phyloP scores from a whole-genome alignment of 1,284 basidiomycete genomes.

The Sphaerobolus stellatus region DNA sequence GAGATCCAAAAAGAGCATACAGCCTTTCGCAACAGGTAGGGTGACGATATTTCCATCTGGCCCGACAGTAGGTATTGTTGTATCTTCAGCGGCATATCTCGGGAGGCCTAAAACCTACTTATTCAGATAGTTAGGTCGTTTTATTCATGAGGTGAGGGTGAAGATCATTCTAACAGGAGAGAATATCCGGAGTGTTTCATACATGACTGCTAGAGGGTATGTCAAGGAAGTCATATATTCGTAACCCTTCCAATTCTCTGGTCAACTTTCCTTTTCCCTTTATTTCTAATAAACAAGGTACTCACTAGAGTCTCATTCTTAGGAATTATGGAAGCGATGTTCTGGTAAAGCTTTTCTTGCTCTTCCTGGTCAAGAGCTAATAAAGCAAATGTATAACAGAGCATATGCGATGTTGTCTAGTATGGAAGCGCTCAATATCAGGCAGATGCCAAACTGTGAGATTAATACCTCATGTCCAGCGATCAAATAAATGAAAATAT shows the following conservation, averaged over 20 bases:
- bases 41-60: constrained; percentile 34
- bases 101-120: constrained; percentile 43
- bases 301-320: constrained; percentile 43
- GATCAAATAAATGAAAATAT: constrained; percentile 57
- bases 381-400: constrained; percentile 55
- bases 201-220: constrained; percentile 49
- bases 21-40: constrained; percentile 47
- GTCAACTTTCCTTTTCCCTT: neutral
- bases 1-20: constrained; percentile 39
- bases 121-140: too few species aligned
- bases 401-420: constrained; percentile 53
- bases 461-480: constrained; percentile 57
- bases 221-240: constrained; percentile 30
- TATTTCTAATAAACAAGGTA: neutral
- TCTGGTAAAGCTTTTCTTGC: constrained; percentile 58
- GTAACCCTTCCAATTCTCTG: constrained; percentile 8
- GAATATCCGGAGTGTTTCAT: constrained; percentile 62
- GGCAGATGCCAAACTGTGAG: neutral
- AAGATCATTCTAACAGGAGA: constrained; percentile 49
- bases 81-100: constrained; percentile 8
- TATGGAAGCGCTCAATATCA: neutral
- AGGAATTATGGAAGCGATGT: constrained; percentile 45
- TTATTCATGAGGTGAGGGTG: neutral
- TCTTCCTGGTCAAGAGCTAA: constrained; percentile 56
- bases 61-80: constrained; percentile 7